phyloP scores from a whole-genome alignment of 2,329 filamentous ascomycete species.

The Orbilia brochopaga region DNA sequence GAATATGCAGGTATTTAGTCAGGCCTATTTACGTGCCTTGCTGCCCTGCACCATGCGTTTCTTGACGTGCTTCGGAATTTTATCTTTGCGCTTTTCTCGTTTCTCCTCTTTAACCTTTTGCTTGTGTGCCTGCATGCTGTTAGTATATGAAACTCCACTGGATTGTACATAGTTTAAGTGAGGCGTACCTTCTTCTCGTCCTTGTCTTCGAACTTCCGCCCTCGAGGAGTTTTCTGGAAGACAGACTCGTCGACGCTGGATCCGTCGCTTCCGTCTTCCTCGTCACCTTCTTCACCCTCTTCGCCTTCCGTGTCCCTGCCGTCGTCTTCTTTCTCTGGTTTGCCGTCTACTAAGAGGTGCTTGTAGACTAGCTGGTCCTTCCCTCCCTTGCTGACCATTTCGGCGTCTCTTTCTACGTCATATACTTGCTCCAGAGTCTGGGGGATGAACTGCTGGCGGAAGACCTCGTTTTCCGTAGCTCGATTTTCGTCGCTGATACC shows the following conservation, averaged over 20 bases:
- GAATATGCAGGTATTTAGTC: background rate
- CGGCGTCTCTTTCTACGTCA: slow-evolving; percentile 88
- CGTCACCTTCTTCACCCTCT: slow-evolving; percentile 23
- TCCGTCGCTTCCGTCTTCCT: slow-evolving; percentile 14
- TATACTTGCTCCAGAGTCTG: slow-evolving; percentile 96
- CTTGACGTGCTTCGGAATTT: slow-evolving; percentile 96
- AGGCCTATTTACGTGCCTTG: slow-evolving; percentile 66
- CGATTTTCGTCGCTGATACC: slow-evolving; percentile 61
- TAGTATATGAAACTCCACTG: too few relatives aligned
- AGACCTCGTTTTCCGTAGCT: slow-evolving; percentile 87
- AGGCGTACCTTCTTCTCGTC: slow-evolving; percentile 75
- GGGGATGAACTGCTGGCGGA: slow-evolving; percentile 94
- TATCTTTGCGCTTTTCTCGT: slow-evolving; percentile 87
- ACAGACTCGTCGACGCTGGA: slow-evolving; percentile 36
- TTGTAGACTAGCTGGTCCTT: slow-evolving; percentile 82
- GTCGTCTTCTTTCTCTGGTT: slow-evolving; percentile 46
- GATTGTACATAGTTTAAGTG: slow-evolving; percentile 10
- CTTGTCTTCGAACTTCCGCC: slow-evolving; percentile 88
- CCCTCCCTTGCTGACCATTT: slow-evolving; percentile 74
- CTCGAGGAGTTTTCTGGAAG: slow-evolving; percentile 69
- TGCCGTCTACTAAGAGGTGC: slow-evolving; percentile 76
- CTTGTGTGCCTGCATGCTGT: slow-evolving; percentile 70
- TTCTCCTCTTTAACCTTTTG: slow-evolving; percentile 92
- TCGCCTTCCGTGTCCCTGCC: slow-evolving; percentile 9
- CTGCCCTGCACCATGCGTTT: slow-evolving; percentile 75